Conservation (phyloP, 2,329 filamentous ascomycete species). For the Apiospora rasikravindrae region DNA sequence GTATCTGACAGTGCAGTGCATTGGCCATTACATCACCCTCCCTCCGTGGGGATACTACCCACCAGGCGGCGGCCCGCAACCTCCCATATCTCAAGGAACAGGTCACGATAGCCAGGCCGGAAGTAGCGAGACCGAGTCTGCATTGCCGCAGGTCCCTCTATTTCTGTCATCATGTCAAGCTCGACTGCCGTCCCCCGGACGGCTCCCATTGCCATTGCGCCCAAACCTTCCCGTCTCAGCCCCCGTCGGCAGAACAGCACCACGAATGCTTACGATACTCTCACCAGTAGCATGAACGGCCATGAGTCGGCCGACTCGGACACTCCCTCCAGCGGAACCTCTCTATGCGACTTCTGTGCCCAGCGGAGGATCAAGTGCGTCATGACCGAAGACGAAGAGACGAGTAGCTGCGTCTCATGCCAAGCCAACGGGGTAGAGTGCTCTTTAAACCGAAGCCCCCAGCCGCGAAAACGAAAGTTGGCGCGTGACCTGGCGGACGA, state of each 20-base stretch:
- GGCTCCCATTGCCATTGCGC: conserved; percentile 70
- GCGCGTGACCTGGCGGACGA: conserved; percentile 67
- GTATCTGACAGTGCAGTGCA: not conserved
- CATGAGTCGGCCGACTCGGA: conserved; percentile 58
- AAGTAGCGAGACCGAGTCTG: conserved; percentile 8
- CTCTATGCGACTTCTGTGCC: conserved; percentile 74
- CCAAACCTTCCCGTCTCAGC: conserved; percentile 57
- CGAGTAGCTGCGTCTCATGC: conserved; percentile 72
- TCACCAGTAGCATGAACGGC: conserved; percentile 56
- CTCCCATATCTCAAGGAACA: conserved; percentile 6
- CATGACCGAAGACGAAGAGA: conserved; percentile 73
- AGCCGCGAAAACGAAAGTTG: conserved; percentile 80
- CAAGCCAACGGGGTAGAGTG: conserved; percentile 80
- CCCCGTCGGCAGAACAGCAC: conserved; percentile 54
- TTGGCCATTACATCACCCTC: conserved; percentile 13
- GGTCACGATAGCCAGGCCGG: not conserved
- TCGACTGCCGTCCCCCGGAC: conserved; percentile 61
- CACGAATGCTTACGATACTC: conserved; percentile 50
- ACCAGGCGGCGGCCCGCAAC: conserved; percentile 12
- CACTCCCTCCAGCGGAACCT: conserved; percentile 47
- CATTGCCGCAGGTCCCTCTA: conserved; percentile 28
- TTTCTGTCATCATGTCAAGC: conserved; percentile 55
- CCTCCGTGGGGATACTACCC: conserved; percentile 18
- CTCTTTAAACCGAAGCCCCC: conserved; percentile 77
- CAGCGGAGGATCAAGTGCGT: conserved; percentile 78